Evolutionary conservation across 345 rosid species (phyloP).

Genomic region (Aurinia saxatilis): DNA sequence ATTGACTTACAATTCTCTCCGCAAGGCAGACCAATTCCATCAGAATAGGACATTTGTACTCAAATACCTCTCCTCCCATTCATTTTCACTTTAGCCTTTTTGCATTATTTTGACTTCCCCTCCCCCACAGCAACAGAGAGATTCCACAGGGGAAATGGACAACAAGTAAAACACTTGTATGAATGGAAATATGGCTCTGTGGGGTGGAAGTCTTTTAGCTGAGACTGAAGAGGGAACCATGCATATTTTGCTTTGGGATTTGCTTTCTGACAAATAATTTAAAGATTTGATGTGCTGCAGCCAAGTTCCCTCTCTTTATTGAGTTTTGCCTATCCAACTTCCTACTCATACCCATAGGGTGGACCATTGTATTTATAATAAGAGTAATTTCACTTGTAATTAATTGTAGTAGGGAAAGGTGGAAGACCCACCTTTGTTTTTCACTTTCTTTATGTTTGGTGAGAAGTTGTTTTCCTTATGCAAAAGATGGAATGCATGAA

Average conservation of each 20-base stretch:
- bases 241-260: constrained; percentile 19
- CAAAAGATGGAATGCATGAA: constrained; percentile 24
- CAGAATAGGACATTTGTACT: constrained; percentile 22
- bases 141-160: constrained; percentile 19
- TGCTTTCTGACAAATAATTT: constrained; percentile 12
- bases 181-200: constrained; percentile 3
- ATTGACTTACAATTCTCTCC: constrained; percentile 12
- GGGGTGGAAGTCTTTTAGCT: neutral
- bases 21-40: constrained; percentile 28
- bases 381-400: constrained; percentile 4
- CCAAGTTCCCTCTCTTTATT: constrained; percentile 1
- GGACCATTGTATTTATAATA: constrained; percentile 23
- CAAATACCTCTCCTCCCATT: constrained; percentile 17
- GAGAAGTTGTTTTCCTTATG: constrained; percentile 23
- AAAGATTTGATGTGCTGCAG: constrained; percentile 6
- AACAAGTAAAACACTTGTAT: constrained; percentile 16
- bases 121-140: constrained; percentile 23
- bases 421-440: constrained; percentile 15
- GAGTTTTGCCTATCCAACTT: constrained; percentile 4
- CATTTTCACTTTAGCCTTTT: constrained; percentile 16
- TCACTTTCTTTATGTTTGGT: constrained; percentile 19
- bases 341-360: neutral
- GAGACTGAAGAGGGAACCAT: constrained; percentile 14
- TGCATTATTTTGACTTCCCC: constrained; percentile 25
- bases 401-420: constrained; percentile 14